Evolutionary conservation across 192 early-diverging fungal genomes (phyloP).

Genomic region (Gamsiella multidivaricata): DNA sequence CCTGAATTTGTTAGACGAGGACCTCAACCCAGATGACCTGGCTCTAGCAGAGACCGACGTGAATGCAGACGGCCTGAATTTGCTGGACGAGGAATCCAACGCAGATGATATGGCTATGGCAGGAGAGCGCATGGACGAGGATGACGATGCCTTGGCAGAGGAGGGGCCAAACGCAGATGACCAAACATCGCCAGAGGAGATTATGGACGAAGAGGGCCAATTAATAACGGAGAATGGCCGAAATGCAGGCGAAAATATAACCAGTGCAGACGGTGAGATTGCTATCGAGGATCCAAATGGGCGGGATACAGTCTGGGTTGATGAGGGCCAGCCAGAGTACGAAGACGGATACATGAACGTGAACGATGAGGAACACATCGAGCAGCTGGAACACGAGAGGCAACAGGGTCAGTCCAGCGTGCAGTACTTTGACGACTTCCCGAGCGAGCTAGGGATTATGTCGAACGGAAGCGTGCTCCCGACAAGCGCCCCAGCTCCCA

Average conservation of each 20-base stretch:
- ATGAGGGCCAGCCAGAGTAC: neutral
- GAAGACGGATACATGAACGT: constrained; percentile 43
- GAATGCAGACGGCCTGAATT: neutral
- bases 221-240: too few species aligned
- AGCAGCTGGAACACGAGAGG: constrained; percentile 40
- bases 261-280: too few species aligned
- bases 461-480: constrained; percentile 39
- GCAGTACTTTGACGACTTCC: constrained; percentile 48
- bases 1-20: neutral
- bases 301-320: neutral
- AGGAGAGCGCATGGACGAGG: too few species aligned
- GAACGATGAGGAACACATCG: constrained; percentile 33
- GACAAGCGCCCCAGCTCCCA: constrained; percentile 6
- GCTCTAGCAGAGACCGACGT: neutral
- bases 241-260: too few species aligned
- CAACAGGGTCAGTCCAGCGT: constrained; percentile 7
- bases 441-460: constrained; percentile 50
- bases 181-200: neutral
- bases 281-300: neutral
- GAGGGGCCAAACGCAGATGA: neutral
- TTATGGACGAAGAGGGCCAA: neutral
- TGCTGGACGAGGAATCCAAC: neutral
- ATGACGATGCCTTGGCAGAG: too few species aligned
- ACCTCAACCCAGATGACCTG: neutral
- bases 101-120: neutral